Evolutionary conservation across 495 filamentous ascomycete genomes (phyloP).

Genomic region (Cairneyella variabilis): DNA sequence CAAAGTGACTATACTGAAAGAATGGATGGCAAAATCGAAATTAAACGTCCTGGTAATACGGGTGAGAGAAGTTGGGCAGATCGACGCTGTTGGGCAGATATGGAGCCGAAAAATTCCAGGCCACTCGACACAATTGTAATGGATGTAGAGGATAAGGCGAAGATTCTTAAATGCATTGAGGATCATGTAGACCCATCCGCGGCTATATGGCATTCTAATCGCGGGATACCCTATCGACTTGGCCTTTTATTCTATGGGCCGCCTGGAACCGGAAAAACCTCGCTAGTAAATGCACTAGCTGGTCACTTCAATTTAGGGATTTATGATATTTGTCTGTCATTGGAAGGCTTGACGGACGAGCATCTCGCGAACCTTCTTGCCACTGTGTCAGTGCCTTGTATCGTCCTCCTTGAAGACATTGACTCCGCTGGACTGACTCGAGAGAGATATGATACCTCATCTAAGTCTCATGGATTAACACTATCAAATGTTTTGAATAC

Average conservation of each 20-base stretch:
- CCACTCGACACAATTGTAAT: too few species aligned
- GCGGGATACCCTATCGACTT: slow-evolving; percentile 61
- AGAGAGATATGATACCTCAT: background rate
- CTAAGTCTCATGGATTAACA: slow-evolving; percentile 25
- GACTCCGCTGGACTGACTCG: slow-evolving; percentile 46
- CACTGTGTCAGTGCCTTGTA: slow-evolving; percentile 54
- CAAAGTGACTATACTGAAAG: too few species aligned
- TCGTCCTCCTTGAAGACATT: slow-evolving; percentile 65
- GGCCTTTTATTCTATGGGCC: slow-evolving; percentile 58
- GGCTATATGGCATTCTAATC: slow-evolving; percentile 17
- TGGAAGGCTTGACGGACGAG: slow-evolving; percentile 30
- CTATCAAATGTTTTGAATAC: slow-evolving; percentile 68
- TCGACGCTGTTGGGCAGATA: too few species aligned
- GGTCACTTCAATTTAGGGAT: slow-evolving; percentile 61
- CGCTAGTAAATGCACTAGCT: slow-evolving; percentile 57
- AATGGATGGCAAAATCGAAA: too few species aligned
- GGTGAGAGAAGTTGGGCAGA: too few species aligned
- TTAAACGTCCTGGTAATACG: too few species aligned
- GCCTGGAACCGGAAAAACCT: slow-evolving; percentile 65
- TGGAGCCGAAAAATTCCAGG: too few species aligned
- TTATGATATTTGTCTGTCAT: slow-evolving; percentile 56
- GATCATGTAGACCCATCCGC: too few species aligned
- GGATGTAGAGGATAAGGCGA: too few species aligned
- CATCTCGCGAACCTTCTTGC: slow-evolving; percentile 44
- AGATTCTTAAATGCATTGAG: too few species aligned